phyloP scores from a whole-genome alignment of 164 flowering plant species.

The Berberis thunbergii region DNA sequence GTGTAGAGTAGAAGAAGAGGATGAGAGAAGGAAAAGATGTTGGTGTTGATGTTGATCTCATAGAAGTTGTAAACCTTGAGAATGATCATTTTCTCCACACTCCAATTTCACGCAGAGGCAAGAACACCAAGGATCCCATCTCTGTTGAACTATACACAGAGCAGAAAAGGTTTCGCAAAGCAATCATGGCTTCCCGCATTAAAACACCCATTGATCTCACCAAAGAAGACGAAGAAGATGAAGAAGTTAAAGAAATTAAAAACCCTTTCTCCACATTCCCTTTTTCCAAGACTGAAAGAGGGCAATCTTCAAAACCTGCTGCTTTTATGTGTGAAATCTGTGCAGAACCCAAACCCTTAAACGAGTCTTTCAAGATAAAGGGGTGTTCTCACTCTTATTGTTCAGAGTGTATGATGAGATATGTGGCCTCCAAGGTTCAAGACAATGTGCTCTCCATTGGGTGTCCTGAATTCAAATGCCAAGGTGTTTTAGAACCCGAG shows the following conservation, averaged over 20 bases:
- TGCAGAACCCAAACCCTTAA: conserved; percentile 10
- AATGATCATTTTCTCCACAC: conserved; percentile 1
- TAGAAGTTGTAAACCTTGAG: conserved; percentile 11
- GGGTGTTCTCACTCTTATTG: conserved; percentile 38
- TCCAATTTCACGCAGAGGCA: conserved; percentile 14
- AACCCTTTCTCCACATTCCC: conserved; percentile 5
- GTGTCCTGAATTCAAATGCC: conserved; percentile 31
- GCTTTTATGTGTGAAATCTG: conserved; percentile 36
- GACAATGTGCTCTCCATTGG: conserved; percentile 18
- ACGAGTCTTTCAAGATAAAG: conserved; percentile 13
- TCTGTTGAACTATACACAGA: conserved; percentile 18
- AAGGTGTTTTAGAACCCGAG: conserved; percentile 29
- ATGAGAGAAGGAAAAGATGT: not conserved
- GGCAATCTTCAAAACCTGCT: conserved; percentile 8
- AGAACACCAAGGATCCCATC: conserved; percentile 10
- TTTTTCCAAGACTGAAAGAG: conserved; percentile 4
- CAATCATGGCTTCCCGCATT: conserved; percentile 6
- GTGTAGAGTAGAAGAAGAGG: not conserved
- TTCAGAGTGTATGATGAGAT: conserved; percentile 21
- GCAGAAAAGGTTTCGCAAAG: conserved; percentile 8
- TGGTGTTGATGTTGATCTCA: not conserved
- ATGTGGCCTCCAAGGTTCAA: conserved; percentile 28
- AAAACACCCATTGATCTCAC: conserved; percentile 8
- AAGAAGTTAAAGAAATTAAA: not conserved
- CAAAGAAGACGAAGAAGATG: conserved; percentile 5